Percentiles rank a stretch among this genome's conserved stretches.
Conservation (phyloP, 176 grass and related monocot species). For the Melocanna baccifera region DNA sequence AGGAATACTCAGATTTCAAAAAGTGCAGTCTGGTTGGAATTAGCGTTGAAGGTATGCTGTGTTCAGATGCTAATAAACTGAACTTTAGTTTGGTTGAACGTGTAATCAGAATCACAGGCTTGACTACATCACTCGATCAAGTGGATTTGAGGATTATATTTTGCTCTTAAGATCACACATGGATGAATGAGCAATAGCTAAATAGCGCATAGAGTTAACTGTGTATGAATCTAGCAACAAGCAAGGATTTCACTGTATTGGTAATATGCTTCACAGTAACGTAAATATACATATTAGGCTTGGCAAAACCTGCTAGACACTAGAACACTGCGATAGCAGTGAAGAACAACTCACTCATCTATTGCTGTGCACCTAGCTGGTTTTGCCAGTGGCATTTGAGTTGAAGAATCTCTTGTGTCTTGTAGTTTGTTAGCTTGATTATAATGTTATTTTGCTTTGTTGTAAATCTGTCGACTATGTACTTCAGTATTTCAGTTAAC, state of each 20-base stretch:
- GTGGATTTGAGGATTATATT: slow-evolving; percentile 27
- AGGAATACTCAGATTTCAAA: neutral
- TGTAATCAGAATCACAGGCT: neutral
- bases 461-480: neutral
- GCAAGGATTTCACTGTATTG: neutral
- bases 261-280: neutral
- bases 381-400: slow-evolving; percentile 2
- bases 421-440: slow-evolving; percentile 4
- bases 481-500: slow-evolving; percentile 11
- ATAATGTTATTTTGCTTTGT: slow-evolving; percentile 10
- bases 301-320: neutral
- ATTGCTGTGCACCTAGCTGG: neutral
- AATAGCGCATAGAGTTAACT: neutral
- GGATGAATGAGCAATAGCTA: slow-evolving; percentile 1
- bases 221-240: neutral
- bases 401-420: neutral
- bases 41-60: neutral
- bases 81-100: slow-evolving; percentile 5
- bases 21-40: neutral
- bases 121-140: neutral
- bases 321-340: neutral
- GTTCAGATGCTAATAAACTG: neutral
- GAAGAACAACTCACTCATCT: neutral
- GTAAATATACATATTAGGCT: neutral
- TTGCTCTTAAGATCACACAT: neutral